A percentile compares a stretch with the other conserved stretches of the same genome.
Evolutionary conservation across 148 eudicot genomes (phyloP).

Genomic region (Amaranthus hypochondriacus): DNA sequence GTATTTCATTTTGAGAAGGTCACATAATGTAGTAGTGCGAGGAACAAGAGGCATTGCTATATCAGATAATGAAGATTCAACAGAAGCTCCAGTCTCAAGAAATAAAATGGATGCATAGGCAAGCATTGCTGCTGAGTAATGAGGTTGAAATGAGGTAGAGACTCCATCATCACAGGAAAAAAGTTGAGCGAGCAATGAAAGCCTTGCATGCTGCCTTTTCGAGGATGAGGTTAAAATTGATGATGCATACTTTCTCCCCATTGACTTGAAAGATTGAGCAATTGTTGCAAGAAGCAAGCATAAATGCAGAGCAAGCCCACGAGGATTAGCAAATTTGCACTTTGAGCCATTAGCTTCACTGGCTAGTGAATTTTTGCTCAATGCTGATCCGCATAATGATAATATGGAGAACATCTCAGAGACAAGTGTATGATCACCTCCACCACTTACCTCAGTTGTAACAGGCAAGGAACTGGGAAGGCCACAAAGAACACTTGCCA

Average conservation of each 20-base stretch:
- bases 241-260: slow-evolving; percentile 73
- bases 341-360: slow-evolving; percentile 46
- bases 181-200: slow-evolving; percentile 76
- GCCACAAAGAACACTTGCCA: slow-evolving; percentile 72
- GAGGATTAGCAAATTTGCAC: slow-evolving; percentile 49
- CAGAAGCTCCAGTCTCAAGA: slow-evolving; percentile 56
- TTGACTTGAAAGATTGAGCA: slow-evolving; percentile 74
- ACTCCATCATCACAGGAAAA: slow-evolving; percentile 65
- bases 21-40: slow-evolving; percentile 73
- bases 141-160: slow-evolving; percentile 51
- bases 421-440: slow-evolving; percentile 85
- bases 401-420: slow-evolving; percentile 82
- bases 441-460: slow-evolving; percentile 86
- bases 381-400: slow-evolving; percentile 51
- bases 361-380: slow-evolving; percentile 51
- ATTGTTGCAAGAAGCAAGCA: slow-evolving; percentile 75
- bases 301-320: slow-evolving; percentile 53
- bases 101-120: slow-evolving; percentile 83
- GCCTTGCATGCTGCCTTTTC: slow-evolving; percentile 75
- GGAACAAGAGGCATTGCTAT: slow-evolving; percentile 81
- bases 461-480: slow-evolving; percentile 84
- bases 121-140: slow-evolving; percentile 78
- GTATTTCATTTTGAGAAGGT: slow-evolving; percentile 49
- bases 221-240: slow-evolving; percentile 77
- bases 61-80: slow-evolving; percentile 52